These are phyloP conservation scores for Penicillium griseofulvum DNA, from an alignment of 2,329 filamentous ascomycete genomes.

Conservation along the genomic window DNA sequence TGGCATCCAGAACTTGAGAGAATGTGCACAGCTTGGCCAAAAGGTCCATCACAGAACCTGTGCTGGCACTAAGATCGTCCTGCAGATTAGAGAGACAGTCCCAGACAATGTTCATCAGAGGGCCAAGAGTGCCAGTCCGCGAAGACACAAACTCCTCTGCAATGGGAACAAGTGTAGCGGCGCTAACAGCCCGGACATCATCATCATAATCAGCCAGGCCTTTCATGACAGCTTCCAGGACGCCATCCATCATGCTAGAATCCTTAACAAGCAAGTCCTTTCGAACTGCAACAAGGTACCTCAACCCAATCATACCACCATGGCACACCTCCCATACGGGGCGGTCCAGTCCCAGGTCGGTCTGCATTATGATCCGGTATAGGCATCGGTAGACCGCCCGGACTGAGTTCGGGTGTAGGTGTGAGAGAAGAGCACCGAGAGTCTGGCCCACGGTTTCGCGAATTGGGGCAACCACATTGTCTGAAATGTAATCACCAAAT, in stretches of 20 bases:
- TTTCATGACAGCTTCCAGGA: conserved; percentile 90
- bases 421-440: conserved; percentile 81
- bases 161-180: conserved; percentile 94
- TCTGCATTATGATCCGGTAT: conserved; percentile 87
- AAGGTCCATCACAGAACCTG: conserved; percentile 97
- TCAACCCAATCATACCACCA: conserved; percentile 93
- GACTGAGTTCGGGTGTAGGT: conserved; percentile 75
- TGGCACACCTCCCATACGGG: conserved; percentile 94
- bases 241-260: conserved; percentile 82
- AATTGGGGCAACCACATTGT: conserved; percentile 94
- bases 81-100: conserved; percentile 94
- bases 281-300: conserved; percentile 91
- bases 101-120: conserved; percentile 93
- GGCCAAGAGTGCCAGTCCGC: conserved; percentile 72
- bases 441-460: conserved; percentile 94
- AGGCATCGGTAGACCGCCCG: conserved; percentile 80
- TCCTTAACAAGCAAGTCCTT: conserved; percentile 88
- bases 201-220: conserved; percentile 88
- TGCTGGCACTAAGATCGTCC: conserved; percentile 94
- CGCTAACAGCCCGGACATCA: conserved; percentile 93
- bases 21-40: conserved; percentile 94
- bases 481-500: conserved; percentile 96
- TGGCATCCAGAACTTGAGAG: conserved; percentile 84
- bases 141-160: conserved; percentile 90
- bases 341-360: conserved; percentile 69